A percentile compares a stretch with the other conserved stretches of the same genome.
phyloP scores from a whole-genome alignment of 106 monocot species.

The Allium cepa region DNA sequence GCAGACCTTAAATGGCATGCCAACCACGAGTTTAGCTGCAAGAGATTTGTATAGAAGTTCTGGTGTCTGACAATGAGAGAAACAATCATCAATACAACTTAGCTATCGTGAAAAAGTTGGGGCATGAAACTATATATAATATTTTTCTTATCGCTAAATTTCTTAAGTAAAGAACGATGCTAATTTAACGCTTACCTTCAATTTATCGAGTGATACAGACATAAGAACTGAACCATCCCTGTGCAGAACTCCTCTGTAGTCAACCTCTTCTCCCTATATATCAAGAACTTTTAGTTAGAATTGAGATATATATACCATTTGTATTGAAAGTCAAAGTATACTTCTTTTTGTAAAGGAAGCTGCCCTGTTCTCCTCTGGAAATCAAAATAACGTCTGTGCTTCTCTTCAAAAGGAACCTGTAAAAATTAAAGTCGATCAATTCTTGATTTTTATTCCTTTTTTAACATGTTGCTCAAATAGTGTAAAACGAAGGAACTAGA shows the following conservation, averaged over 20 bases:
- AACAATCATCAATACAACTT: neutral
- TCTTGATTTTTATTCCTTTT: neutral
- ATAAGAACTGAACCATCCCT: conserved; percentile 99
- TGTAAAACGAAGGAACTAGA: neutral
- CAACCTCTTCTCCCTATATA: conserved; percentile 91
- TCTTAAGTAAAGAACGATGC: neutral
- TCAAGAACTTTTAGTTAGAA: neutral
- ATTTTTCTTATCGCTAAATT: neutral
- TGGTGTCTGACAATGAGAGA: conserved; percentile 45
- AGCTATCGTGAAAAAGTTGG: neutral
- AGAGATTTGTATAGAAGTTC: conserved; percentile 91
- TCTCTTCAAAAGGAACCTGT: conserved; percentile 92
- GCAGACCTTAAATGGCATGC: conserved; percentile 98
- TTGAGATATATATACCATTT: neutral
- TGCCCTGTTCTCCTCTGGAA: conserved; percentile 94
- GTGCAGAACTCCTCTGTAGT: conserved; percentile 91
- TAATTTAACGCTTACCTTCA: conserved; percentile 51
- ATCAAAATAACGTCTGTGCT: conserved; percentile 88
- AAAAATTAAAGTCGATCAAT: neutral
- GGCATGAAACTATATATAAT: neutral
- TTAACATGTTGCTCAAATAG: neutral
- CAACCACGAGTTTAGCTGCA: conserved; percentile 87
- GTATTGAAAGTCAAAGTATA: conserved; percentile 10
- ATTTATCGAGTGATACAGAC: conserved; percentile 79
- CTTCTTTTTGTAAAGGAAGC: conserved; percentile 93